Base-by-base conservation (phyloP, 768 basidiomycete species). In the Mycena vulgaris region DNA sequence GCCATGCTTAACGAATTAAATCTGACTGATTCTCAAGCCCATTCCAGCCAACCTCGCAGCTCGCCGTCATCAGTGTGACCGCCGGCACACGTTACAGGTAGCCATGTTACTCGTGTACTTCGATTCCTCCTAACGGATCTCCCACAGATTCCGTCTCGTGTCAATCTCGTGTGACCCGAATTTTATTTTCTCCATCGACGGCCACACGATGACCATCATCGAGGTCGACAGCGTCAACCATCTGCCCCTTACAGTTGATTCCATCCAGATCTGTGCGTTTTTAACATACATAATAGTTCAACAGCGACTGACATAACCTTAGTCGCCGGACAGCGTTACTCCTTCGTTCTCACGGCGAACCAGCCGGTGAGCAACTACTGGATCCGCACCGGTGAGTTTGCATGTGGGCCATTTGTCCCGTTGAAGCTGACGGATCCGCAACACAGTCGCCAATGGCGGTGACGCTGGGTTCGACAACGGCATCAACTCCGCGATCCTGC, bases 331-430 rank as follows among this genome's bases (percentile, higher is more conserved):
- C 83, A 84, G 63, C 79, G 83, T 3, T 84, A 84, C 69, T 83
- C 83, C 1, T 75, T 80, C 39, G 74, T 80, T 21, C 61, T 88
- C 21, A 78, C 78, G 4, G 85, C 87, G 9, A 79, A 83, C 71
- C 80, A 86, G 66, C 66, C 79, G 3, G 76, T 85, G 7, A 78
- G 69, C 45, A 88, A 87, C 71, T 88, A 87, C 75, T 87, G 85
- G 80, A 78, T 83, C 35, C 79, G 80, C 61, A 74, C 81, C 39
- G 71, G 42, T 62, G 49, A n/a, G 42, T 42, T 42, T 47, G n/a
- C n/a, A n/a, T n/a, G n/a, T n/a, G n/a, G n/a, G n/a, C n/a, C n/a
- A n/a, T n/a, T n/a, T n/a, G n/a, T n/a, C n/a, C n/a, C n/a, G n/a
- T n/a, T n/a, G n/a, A n/a, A n/a, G n/a, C n/a, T n/a, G n/a, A n/a